Percentiles rank a stretch among this genome's conserved stretches.
Conservation (phyloP, 169 alveolate genomes). For the Perkinsus olseni region DNA sequence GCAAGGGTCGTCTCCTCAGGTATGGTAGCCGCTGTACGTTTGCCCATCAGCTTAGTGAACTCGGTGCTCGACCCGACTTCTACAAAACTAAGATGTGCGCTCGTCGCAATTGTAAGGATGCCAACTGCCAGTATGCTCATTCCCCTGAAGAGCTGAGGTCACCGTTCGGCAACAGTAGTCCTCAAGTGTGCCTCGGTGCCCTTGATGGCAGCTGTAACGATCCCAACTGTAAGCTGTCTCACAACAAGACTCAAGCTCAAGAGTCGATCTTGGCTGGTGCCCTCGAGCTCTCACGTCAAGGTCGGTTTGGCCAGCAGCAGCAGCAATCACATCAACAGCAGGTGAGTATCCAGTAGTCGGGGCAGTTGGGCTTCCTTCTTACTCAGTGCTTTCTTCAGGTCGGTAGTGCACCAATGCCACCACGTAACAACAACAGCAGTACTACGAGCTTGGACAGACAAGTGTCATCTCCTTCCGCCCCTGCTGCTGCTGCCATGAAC, state of each 20-base stretch:
- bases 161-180: not conserved
- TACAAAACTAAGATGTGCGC: not conserved
- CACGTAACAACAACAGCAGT: not conserved
- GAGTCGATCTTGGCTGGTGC: not conserved
- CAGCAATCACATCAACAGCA: not conserved
- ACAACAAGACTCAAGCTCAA: not conserved
- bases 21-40: not conserved
- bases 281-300: not conserved
- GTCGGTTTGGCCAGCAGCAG: not conserved
- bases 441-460: not conserved
- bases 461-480: not conserved
- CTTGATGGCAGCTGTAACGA: not conserved
- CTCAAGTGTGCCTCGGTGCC: not conserved
- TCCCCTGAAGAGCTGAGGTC: not conserved
- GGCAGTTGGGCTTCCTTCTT: not conserved
- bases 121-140: conserved; percentile 1
- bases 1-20: not conserved
- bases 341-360: not conserved
- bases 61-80: not conserved
- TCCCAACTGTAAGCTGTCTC: not conserved
- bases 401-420: not conserved
- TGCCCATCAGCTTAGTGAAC: not conserved
- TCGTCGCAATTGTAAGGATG: not conserved
- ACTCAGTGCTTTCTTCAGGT: not conserved
- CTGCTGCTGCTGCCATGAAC: not conserved